Evolutionary conservation across 2,329 filamentous ascomycete genomes (phyloP).

Genomic region (Trichoderma polysporum): DNA sequence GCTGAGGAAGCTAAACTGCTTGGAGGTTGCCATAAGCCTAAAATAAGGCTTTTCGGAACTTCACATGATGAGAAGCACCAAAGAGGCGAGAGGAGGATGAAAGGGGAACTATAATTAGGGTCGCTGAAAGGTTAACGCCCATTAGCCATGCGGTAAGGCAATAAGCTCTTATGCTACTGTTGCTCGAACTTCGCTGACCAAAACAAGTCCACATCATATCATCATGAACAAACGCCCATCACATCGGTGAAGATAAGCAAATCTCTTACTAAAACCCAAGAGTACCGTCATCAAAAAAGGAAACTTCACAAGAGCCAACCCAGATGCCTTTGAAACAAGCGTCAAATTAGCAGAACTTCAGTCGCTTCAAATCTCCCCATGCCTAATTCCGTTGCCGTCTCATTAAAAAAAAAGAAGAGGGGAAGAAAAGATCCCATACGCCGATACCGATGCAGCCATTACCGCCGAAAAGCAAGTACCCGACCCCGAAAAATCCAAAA

Average conservation of each 20-base stretch:
- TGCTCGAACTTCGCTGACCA: conserved; percentile 1
- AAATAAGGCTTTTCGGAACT: conserved; percentile 37
- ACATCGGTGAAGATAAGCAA: background rate
- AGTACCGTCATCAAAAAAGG: background rate
- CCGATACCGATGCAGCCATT: conserved; percentile 17
- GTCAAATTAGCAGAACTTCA: background rate
- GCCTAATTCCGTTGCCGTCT: conserved; percentile 7
- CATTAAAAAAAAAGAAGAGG: background rate
- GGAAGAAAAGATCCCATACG: background rate
- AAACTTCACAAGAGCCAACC: background rate
- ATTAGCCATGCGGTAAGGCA: background rate
- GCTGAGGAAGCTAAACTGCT: conserved; percentile 49
- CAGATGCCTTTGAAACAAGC: background rate
- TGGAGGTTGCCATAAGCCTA: conserved; percentile 50
- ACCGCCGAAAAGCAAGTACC: conserved; percentile 7
- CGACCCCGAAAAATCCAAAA: conserved; percentile 7
- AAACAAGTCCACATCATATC: background rate
- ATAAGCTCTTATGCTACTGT: background rate
- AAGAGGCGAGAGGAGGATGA: background rate
- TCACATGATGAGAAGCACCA: background rate
- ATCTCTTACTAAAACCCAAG: background rate
- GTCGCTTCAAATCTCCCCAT: conserved; percentile 3
- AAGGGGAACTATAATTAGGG: background rate
- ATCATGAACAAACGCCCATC: background rate
- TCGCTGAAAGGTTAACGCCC: background rate